phyloP scores from a whole-genome alignment of 139 green algal species.

The Coelastrella sp. region DNA sequence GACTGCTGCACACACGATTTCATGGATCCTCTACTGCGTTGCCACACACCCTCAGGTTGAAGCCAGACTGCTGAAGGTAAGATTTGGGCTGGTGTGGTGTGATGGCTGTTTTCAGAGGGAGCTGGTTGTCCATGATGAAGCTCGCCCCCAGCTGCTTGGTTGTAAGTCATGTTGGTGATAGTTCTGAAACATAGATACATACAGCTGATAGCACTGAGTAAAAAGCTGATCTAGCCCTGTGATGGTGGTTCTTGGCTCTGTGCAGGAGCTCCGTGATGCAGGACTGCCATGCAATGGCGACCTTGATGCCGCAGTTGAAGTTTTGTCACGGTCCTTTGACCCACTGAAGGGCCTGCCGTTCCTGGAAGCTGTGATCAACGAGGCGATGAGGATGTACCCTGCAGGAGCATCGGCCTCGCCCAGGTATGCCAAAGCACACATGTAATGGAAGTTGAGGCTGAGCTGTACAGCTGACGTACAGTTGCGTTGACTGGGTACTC shows the following conservation, averaged over 20 bases:
- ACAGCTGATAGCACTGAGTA: too few species aligned
- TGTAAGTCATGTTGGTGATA: too few species aligned
- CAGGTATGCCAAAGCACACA: neutral
- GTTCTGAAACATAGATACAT: too few species aligned
- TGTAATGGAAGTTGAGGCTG: neutral
- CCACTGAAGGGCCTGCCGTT: conserved; percentile 34
- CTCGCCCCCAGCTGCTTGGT: too few species aligned
- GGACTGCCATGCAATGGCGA: conserved; percentile 42
- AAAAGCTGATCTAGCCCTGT: too few species aligned
- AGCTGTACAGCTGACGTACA: too few species aligned
- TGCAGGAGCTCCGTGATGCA: conserved; percentile 20
- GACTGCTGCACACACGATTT: conserved; percentile 42
- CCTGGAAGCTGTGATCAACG: conserved; percentile 31
- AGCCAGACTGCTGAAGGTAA: conserved; percentile 12
- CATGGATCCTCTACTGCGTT: conserved; percentile 35
- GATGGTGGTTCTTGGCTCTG: too few species aligned
- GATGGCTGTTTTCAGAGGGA: too few species aligned
- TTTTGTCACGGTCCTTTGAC: conserved; percentile 33
- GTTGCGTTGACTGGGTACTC: too few species aligned
- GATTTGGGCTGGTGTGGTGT: neutral
- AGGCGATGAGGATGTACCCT: conserved; percentile 38
- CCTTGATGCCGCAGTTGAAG: conserved; percentile 7
- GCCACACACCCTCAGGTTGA: conserved; percentile 35
- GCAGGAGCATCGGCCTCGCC: conserved; percentile 37
- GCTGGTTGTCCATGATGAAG: too few species aligned